phyloP scores from a whole-genome alignment of 495 filamentous ascomycete species.

The Pyrenula massariospora region DNA sequence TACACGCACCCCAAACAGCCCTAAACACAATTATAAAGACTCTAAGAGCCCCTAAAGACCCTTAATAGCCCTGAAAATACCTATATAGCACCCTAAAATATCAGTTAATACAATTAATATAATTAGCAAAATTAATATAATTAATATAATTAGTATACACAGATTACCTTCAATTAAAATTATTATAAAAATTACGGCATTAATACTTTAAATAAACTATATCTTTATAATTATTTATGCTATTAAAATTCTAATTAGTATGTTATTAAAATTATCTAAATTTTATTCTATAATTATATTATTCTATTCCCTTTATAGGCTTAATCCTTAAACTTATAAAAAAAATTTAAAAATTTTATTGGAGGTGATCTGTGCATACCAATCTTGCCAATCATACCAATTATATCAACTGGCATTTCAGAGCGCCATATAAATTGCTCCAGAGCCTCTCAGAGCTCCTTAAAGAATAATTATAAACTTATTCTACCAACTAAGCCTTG shows the following conservation, averaged over 20 bases:
- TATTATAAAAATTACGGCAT: background rate
- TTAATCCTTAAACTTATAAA: background rate
- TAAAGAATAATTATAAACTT: background rate
- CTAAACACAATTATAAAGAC: background rate
- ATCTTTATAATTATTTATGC: background rate
- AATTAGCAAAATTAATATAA: no score
- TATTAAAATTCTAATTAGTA: no score
- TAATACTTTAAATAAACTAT: background rate
- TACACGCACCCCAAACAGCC: background rate
- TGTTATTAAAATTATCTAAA: no score
- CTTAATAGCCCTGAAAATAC: background rate
- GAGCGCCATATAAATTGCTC: background rate
- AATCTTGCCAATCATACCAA: background rate
- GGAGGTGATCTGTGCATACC: background rate
- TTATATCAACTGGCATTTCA: background rate
- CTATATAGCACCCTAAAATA: no score
- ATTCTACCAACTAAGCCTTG: no score
- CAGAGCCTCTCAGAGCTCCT: background rate
- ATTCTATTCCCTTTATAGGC: background rate
- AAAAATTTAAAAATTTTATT: background rate
- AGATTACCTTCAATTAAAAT: background rate
- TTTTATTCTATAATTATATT: background rate
- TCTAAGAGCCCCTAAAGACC: background rate
- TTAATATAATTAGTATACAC: no score
- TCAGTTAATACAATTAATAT: no score